These are phyloP conservation scores for Teratosphaeria pseudoeucalypti DNA, from an alignment of 2,329 filamentous ascomycete genomes.

Conservation along the genomic window DNA sequence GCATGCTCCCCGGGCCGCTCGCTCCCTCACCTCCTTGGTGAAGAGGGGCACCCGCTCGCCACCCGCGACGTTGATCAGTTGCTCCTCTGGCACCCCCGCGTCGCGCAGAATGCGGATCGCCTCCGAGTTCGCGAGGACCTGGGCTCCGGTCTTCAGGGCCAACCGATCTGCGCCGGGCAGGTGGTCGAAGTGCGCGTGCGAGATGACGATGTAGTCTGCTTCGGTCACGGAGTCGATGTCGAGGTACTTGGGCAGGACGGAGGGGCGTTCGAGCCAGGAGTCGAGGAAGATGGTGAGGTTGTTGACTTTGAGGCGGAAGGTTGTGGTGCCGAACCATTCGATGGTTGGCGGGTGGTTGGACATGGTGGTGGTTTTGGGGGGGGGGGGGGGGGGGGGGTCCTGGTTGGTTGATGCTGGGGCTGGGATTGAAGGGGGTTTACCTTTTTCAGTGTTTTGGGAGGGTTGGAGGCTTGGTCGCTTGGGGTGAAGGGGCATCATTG, in stretches of 20 bases:
- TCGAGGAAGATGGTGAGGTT: neutral
- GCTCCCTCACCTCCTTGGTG: neutral
- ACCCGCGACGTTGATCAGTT: neutral
- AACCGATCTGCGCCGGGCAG: neutral
- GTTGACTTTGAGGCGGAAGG: neutral
- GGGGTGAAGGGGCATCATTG: neutral
- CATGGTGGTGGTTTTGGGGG: neutral
- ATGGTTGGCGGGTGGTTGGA: neutral
- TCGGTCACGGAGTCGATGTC: neutral
- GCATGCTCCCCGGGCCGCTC: neutral
- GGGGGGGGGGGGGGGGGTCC: too few species aligned
- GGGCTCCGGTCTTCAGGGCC: neutral
- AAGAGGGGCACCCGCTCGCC: neutral
- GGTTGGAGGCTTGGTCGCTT: neutral
- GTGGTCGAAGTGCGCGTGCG: neutral
- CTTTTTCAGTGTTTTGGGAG: neutral
- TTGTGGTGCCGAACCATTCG: neutral
- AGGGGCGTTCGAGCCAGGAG: neutral
- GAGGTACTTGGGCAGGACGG: neutral
- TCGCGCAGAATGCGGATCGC: neutral
- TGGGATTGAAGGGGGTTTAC: neutral
- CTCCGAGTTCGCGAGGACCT: neutral
- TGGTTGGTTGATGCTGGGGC: neutral
- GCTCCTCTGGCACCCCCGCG: neutral
- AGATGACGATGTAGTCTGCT: neutral